Percentiles rank a stretch among this genome's conserved stretches.
Conservation (phyloP, 129 eudicot species). For the Pulicaria dysenterica region DNA sequence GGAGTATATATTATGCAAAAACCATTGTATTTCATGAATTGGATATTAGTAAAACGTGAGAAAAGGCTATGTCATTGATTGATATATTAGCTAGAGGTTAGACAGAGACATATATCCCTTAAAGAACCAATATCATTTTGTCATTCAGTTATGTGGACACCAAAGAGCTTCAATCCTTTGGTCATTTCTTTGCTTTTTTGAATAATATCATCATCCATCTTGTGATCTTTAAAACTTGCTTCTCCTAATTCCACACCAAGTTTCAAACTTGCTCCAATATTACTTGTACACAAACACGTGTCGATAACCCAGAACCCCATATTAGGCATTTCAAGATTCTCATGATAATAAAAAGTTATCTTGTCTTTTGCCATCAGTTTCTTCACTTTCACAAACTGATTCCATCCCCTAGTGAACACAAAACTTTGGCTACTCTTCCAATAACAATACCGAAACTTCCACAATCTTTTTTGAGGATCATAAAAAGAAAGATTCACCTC, state of each 20-base stretch:
- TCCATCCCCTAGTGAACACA: constrained; percentile 92
- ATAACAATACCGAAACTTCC: constrained; percentile 77
- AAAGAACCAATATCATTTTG: not conserved
- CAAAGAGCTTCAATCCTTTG: constrained; percentile 62
- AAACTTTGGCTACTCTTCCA: constrained; percentile 88
- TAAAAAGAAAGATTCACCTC: constrained; percentile 55
- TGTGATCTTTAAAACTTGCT: constrained; percentile 14
- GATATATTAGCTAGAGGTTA: not conserved
- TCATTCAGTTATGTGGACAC: constrained; percentile 47
- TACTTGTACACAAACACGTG: constrained; percentile 27
- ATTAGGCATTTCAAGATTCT: constrained; percentile 28
- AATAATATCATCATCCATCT: constrained; percentile 21
- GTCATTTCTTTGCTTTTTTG: constrained; percentile 24
- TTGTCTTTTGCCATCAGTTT: constrained; percentile 53
- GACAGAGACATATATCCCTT: not conserved
- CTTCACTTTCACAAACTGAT: constrained; percentile 73
- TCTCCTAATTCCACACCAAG: constrained; percentile 23
- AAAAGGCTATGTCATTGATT: not conserved
- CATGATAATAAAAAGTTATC: constrained; percentile 50
- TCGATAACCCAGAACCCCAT: constrained; percentile 46
- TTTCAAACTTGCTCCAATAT: constrained; percentile 18
- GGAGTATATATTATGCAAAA: not conserved
- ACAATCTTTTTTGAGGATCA: constrained; percentile 50
- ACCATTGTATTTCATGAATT: not conserved
- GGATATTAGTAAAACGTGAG: not conserved